Percentiles rank a stretch among this genome's conserved stretches.
These are phyloP conservation scores for Podospora pseudoanserina DNA, from an alignment of 495 filamentous ascomycete genomes.

Conservation along the genomic window DNA sequence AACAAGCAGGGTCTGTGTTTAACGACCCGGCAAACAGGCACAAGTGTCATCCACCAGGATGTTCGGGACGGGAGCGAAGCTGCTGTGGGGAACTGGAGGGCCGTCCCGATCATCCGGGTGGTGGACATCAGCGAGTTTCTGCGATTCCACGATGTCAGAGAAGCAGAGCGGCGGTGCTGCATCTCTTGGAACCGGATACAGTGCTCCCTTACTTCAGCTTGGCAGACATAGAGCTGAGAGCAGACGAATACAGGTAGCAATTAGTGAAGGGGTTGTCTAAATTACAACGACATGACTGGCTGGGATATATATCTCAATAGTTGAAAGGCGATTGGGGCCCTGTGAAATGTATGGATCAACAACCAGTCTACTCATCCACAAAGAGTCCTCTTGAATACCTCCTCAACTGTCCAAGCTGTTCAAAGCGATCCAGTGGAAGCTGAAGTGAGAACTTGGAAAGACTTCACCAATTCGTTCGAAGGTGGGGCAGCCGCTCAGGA, in stretches of 20 bases:
- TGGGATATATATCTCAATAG: too few relatives aligned
- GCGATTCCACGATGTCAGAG: neutral
- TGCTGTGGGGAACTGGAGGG: conserved; percentile 12
- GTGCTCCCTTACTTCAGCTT: neutral
- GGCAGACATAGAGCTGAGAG: too few relatives aligned
- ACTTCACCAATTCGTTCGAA: neutral
- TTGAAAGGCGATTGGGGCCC: too few relatives aligned
- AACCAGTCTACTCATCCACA: too few relatives aligned
- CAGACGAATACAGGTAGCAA: too few relatives aligned
- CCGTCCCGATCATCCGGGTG: conserved; percentile 5
- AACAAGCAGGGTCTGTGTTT: conserved; percentile 1
- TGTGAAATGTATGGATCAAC: too few relatives aligned
- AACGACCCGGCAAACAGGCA: conserved; percentile 2
- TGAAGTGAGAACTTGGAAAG: neutral
- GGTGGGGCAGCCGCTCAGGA: neutral
- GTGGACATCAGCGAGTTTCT: neutral
- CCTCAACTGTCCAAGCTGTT: too few relatives aligned
- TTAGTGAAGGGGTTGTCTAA: too few relatives aligned
- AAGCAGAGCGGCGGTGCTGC: neutral
- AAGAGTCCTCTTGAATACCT: too few relatives aligned
- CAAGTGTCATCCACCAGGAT: conserved; percentile 7
- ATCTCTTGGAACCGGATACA: neutral
- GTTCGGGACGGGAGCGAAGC: conserved; percentile 5
- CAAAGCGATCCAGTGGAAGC: too few relatives aligned
- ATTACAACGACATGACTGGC: too few relatives aligned